These are phyloP conservation scores for Herpetomonas samuelpessoai DNA, from an alignment of 208 protist genomes.

Conservation along the genomic window DNA sequence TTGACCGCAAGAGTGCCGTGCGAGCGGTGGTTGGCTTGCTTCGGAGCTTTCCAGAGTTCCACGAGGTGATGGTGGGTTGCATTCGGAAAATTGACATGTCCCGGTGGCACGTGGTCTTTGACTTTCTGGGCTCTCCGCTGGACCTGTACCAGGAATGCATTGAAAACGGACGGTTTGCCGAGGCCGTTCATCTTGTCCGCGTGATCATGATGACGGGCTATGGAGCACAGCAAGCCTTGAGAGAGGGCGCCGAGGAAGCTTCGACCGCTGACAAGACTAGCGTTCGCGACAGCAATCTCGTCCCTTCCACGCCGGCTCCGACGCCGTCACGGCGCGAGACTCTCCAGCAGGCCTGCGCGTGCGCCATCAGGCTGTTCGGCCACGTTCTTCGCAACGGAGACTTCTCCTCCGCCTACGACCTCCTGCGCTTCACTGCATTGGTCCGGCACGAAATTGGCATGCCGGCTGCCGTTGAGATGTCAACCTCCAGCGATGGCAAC, in stretches of 20 bases:
- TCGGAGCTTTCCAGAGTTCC: slow-evolving; percentile 66
- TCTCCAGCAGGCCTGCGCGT: slow-evolving; percentile 5
- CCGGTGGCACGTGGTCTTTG: slow-evolving; percentile 54
- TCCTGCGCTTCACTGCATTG: slow-evolving; percentile 72
- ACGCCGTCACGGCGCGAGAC: neutral
- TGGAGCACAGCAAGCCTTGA: neutral
- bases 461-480: slow-evolving; percentile 11
- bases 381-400: slow-evolving; percentile 4
- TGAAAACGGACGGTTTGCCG: slow-evolving; percentile 43
- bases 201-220: slow-evolving; percentile 65
- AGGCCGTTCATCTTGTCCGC: slow-evolving; percentile 64
- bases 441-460: slow-evolving; percentile 44
- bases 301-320: neutral
- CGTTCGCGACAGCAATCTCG: neutral
- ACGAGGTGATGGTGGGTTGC: slow-evolving; percentile 60
- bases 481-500: neutral
- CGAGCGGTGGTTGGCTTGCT: slow-evolving; percentile 45
- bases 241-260: neutral
- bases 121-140: slow-evolving; percentile 57
- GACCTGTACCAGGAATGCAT: slow-evolving; percentile 72
- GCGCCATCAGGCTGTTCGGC: slow-evolving; percentile 11
- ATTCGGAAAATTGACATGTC: slow-evolving; percentile 75
- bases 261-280: neutral
- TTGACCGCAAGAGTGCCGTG: slow-evolving; percentile 40
- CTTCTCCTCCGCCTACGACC: slow-evolving; percentile 44